Base-by-base conservation (phyloP, 1,284 basidiomycete genomes). In the Wolfiporia cocos region DNA sequence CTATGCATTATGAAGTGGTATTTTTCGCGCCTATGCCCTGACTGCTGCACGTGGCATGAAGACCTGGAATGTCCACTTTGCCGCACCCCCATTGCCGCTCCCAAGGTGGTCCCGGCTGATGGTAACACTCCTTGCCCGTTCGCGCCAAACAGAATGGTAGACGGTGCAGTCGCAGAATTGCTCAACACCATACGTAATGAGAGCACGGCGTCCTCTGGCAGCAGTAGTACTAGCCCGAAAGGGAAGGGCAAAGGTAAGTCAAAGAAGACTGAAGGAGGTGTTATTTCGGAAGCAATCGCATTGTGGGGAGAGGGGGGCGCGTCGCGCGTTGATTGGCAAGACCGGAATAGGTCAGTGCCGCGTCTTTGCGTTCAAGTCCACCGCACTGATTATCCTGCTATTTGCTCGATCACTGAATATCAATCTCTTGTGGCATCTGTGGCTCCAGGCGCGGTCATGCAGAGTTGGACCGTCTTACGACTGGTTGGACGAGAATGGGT, bases 11-110 rank as follows among this genome's bases (percentile, higher is more conserved):
- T 83, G 18, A 76, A 75, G 53, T 81, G 78, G 75, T 76, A 76
- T 59, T 83, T 83, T 62, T 75, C 78, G 45, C 71, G 73, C 36
- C 61, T 81, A 28, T 78, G 81, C 57, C 63, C 63, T 39, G 65
- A 64, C 1, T 83, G 81, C 51, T 78, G 78, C 26, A 61, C 65
- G 26, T 85, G 81, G 80, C 80, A 83, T 48, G 73, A 80, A 50
- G 58, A 68, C 5, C 75, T 82, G 30, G 73, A 77, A 49, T 84
- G 79, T 57, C 81, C 81, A 17, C 69, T 83, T 43, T 83, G 81
- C 57, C 76, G 78, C 51, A 68, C 68, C 31, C 62, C 81, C 39
- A 68, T 72, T 43, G 63, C 66, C 38, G 74, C 74, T 2, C 70
- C 72, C 21, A 71, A 76, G 49, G 59, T 55, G 35, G 54, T 63